Evolutionary conservation across 1,284 basidiomycete genomes (phyloP).

Genomic region (Laetiporus sulphureus): DNA sequence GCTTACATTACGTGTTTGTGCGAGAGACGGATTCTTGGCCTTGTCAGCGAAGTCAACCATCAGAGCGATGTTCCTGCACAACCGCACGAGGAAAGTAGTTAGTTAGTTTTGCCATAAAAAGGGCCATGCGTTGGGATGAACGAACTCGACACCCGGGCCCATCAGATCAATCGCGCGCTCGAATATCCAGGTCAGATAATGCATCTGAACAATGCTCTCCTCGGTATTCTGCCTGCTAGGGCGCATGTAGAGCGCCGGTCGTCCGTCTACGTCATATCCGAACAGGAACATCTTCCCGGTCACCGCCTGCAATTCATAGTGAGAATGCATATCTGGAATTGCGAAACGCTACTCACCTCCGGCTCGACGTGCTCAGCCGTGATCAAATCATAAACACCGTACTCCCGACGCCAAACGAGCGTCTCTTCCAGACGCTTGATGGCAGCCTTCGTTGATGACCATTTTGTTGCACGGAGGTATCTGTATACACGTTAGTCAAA

Average conservation of each 20-base stretch:
- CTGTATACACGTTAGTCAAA: slow-evolving; percentile 25
- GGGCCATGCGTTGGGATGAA: no score
- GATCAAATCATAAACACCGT: slow-evolving; percentile 55
- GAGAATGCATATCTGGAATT: background rate
- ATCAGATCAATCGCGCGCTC: slow-evolving; percentile 70
- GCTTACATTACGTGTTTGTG: slow-evolving; percentile 41
- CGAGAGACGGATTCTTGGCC: slow-evolving; percentile 68
- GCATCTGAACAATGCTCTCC: slow-evolving; percentile 67
- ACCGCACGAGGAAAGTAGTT: no score
- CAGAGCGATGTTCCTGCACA: slow-evolving; percentile 59
- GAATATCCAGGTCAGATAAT: slow-evolving; percentile 70
- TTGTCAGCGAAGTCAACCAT: slow-evolving; percentile 81
- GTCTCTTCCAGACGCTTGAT: slow-evolving; percentile 64
- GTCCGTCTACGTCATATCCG: slow-evolving; percentile 64
- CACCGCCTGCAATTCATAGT: slow-evolving; percentile 38
- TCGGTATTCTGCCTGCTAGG: slow-evolving; percentile 82
- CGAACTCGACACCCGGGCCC: slow-evolving; percentile 72
- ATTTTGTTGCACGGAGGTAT: slow-evolving; percentile 68
- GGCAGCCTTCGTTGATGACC: slow-evolving; percentile 43
- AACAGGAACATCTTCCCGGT: slow-evolving; percentile 73
- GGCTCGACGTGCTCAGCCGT: slow-evolving; percentile 58
- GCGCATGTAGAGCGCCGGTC: slow-evolving; percentile 75
- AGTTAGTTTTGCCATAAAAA: no score
- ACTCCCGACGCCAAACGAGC: slow-evolving; percentile 70
- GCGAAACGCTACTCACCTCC: slow-evolving; percentile 42